Conservation (phyloP, 2,329 filamentous ascomycete genomes). For the Xylariales sp. region DNA sequence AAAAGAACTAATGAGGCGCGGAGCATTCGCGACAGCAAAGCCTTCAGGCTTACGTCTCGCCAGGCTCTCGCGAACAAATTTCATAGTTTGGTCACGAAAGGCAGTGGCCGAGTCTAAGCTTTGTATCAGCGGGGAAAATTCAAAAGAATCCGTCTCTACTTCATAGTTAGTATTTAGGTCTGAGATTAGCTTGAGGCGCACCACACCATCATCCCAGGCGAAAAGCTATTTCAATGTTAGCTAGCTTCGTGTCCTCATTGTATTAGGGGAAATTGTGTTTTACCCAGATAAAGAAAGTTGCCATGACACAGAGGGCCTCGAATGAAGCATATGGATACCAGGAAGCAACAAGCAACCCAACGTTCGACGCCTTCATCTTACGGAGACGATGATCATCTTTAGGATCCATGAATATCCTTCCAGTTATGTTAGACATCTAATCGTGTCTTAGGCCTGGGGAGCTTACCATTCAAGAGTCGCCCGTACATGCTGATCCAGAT, state of each 20-base stretch:
- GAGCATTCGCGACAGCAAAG: too few relatives aligned
- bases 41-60: too few relatives aligned
- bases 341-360: conserved; percentile 15
- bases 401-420: conserved; percentile 20
- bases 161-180: not conserved
- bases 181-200: not conserved
- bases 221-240: not conserved
- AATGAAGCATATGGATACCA: conserved; percentile 27
- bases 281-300: conserved; percentile 20
- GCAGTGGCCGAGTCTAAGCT: not conserved
- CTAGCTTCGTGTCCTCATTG: not conserved
- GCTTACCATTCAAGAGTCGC: conserved; percentile 9
- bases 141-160: conserved; percentile 10
- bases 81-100: conserved; percentile 8
- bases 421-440: not conserved
- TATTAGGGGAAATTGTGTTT: not conserved
- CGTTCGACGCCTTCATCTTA: conserved; percentile 15
- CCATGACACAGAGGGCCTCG: conserved; percentile 11
- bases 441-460: not conserved
- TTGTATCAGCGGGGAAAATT: not conserved
- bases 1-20: not conserved
- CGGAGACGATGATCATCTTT: conserved; percentile 15
- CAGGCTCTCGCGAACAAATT: not conserved
- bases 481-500: conserved; percentile 1
- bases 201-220: conserved; percentile 11